Percentiles rank a stretch among this genome's conserved stretches.
Conservation (phyloP, 2,329 filamentous ascomycete species). For the Aspergillus sp. region DNA sequence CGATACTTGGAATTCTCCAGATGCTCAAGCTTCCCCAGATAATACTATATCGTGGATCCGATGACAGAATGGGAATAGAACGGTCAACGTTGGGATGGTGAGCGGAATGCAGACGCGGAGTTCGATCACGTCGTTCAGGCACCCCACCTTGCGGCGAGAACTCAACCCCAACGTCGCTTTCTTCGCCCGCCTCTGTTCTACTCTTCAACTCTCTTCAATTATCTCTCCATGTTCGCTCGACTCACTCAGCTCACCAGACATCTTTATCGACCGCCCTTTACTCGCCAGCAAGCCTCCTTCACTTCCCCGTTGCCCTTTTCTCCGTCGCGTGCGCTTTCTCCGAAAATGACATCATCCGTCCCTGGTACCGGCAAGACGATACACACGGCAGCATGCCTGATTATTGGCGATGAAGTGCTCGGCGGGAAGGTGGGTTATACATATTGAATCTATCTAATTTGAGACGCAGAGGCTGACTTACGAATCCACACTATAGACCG, state of each 20-base stretch:
- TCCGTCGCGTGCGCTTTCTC: constrained; percentile 15
- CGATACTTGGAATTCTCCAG: not conserved
- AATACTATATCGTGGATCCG: not conserved
- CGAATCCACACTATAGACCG: constrained; percentile 47
- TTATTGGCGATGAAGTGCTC: constrained; percentile 96
- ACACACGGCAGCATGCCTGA: constrained; percentile 84
- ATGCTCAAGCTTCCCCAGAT: not conserved
- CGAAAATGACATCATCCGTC: constrained; percentile 47
- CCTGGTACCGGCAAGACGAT: constrained; percentile 59
- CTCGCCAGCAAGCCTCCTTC: constrained; percentile 52
- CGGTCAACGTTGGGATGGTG: not conserved
- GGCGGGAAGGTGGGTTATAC: constrained; percentile 74
- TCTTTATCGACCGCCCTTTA: constrained; percentile 63
- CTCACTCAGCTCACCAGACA: constrained; percentile 73
- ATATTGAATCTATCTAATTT: not conserved
- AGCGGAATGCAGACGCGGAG: not conserved
- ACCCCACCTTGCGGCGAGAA: not conserved
- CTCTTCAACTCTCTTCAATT: constrained; percentile 1
- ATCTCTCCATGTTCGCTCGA: constrained; percentile 69
- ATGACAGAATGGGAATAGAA: not conserved
- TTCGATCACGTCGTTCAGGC: not conserved
- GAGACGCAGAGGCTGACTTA: not conserved
- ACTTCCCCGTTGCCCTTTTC: constrained; percentile 29
- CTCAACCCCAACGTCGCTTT: constrained; percentile 3
- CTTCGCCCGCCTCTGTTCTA: constrained; percentile 4